Percentiles rank a stretch among this genome's conserved stretches.
Evolutionary conservation across 768 basidiomycete species (phyloP).

Genomic region (Lepiota brunneoincarnata): DNA sequence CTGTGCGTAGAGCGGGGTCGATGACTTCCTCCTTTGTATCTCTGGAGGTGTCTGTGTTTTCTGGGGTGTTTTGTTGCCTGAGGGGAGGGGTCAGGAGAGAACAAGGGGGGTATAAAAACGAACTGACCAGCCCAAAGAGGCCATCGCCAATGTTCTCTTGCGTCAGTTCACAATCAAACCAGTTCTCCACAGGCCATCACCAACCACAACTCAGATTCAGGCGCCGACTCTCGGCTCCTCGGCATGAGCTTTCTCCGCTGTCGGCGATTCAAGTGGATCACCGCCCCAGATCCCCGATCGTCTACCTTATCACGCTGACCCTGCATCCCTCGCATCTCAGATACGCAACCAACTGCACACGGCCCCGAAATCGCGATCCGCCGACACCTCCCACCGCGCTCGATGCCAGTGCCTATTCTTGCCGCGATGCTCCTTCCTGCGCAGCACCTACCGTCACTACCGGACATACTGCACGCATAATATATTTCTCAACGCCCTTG

Average conservation of each 20-base stretch:
- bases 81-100: constrained; percentile 19
- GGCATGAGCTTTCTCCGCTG: background rate
- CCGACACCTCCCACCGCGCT: constrained; percentile 2
- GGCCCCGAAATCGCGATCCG: constrained; percentile 15
- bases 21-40: constrained; percentile 21
- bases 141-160: constrained; percentile 20
- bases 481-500: background rate
- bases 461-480: background rate
- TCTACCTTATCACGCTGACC: constrained; percentile 34
- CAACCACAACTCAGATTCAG: constrained; percentile 3
- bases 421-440: constrained; percentile 1
- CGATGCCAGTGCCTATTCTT: background rate
- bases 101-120: constrained; percentile 26
- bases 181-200: constrained; percentile 13
- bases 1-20: constrained; percentile 26
- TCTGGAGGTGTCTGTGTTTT: constrained; percentile 14
- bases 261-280: constrained; percentile 17
- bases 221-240: background rate
- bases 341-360: background rate
- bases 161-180: constrained; percentile 13
- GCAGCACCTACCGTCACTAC: background rate
- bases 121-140: constrained; percentile 31
- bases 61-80: constrained; percentile 19
- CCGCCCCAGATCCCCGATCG: constrained; percentile 16
- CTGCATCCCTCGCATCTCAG: constrained; percentile 21